These are phyloP conservation scores for Aphanomyces invadans DNA, from an alignment of 352 stramenopile genomes.

Conservation along the genomic window DNA sequence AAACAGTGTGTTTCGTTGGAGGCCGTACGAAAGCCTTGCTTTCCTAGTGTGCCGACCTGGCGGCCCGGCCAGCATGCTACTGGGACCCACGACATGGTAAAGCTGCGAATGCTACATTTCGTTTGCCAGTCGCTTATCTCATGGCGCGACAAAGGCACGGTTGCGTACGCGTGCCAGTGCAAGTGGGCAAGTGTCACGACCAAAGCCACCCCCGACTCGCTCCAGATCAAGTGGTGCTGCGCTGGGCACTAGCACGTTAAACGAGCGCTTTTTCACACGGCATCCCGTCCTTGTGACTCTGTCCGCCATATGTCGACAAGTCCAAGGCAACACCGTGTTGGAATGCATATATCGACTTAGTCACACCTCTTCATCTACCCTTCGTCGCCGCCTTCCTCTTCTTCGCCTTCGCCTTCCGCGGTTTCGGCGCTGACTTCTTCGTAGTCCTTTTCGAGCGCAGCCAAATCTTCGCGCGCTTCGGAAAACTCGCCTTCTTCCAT, in stretches of 20 bases:
- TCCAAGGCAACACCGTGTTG: too few species aligned
- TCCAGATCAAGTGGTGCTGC: slow-evolving; percentile 26
- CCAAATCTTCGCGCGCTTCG: slow-evolving; percentile 97
- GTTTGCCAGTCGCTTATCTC: too few species aligned
- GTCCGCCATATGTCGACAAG: too few species aligned
- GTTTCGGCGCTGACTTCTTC: slow-evolving; percentile 99
- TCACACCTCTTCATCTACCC: slow-evolving; percentile 50
- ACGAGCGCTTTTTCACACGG: too few species aligned
- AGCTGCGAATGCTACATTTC: too few species aligned
- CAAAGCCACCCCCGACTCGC: slow-evolving; percentile 25
- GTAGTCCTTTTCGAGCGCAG: slow-evolving; percentile 98
- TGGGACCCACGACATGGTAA: too few species aligned
- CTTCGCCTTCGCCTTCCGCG: slow-evolving; percentile 91
- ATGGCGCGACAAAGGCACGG: too few species aligned
- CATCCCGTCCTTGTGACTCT: too few species aligned
- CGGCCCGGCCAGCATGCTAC: too few species aligned
- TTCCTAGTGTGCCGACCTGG: too few species aligned
- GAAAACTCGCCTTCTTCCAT: slow-evolving; percentile 99
- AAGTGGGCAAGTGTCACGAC: slow-evolving; percentile 64
- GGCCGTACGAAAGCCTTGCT: too few species aligned
- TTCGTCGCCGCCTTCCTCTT: slow-evolving; percentile 87
- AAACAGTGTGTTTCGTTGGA: too few species aligned
- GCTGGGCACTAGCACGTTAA: slow-evolving; percentile 22
- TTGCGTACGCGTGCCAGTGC: slow-evolving; percentile 73
- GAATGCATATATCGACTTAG: slow-evolving; percentile 23